A percentile compares a stretch with the other conserved stretches of the same genome.
These are phyloP conservation scores for Penicillium sp. DNA, from an alignment of 2,329 filamentous ascomycete genomes.

Conservation along the genomic window DNA sequence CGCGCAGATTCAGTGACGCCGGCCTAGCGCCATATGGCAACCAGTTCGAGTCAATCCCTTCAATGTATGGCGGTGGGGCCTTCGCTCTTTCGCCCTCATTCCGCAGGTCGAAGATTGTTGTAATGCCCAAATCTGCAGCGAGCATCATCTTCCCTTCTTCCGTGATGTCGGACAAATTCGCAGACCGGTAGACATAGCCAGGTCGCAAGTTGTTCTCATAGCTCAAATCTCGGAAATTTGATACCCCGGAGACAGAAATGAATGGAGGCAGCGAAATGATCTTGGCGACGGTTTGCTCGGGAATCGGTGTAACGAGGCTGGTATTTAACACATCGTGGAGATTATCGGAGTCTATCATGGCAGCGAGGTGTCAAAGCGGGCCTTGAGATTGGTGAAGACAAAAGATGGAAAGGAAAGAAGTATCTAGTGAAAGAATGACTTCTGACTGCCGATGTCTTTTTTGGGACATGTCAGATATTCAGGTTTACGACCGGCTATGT, in stretches of 20 bases:
- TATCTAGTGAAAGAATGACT: neutral
- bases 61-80: constrained; percentile 55
- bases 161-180: constrained; percentile 64
- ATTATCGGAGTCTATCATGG: constrained; percentile 27
- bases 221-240: constrained; percentile 36
- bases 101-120: constrained; percentile 70
- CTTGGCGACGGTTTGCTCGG: constrained; percentile 22
- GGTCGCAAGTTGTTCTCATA: constrained; percentile 48
- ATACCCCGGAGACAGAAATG: constrained; percentile 31
- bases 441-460: neutral
- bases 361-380: neutral
- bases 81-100: constrained; percentile 53
- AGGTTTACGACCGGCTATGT: constrained; percentile 12
- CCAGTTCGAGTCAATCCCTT: constrained; percentile 59
- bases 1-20: constrained; percentile 23
- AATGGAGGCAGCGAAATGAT: constrained; percentile 35
- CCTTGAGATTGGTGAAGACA: neutral
- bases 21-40: constrained; percentile 56
- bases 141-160: constrained; percentile 58
- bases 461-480: neutral
- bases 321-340: constrained; percentile 28
- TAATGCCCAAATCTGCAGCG: constrained; percentile 59
- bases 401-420: neutral
- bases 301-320: constrained; percentile 31
- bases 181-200: constrained; percentile 67